Evolutionary conservation across 495 filamentous ascomycete species (phyloP).

Genomic region (Penicillium flavigenum): DNA sequence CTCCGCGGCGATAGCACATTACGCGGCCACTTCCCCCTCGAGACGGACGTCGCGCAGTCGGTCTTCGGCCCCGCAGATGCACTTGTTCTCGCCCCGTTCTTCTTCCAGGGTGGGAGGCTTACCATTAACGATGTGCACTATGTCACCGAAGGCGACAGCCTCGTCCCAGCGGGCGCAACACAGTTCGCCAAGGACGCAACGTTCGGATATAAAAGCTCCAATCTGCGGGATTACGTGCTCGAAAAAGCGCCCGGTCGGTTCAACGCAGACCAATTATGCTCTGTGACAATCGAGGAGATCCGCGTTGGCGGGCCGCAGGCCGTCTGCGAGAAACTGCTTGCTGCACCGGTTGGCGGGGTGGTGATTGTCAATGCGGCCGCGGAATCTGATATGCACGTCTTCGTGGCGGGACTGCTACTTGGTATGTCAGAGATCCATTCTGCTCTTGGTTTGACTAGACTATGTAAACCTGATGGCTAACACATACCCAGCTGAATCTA

Average conservation of each 20-base stretch:
- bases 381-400: conserved; percentile 54
- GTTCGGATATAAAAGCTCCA: conserved; percentile 53
- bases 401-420: conserved; percentile 45
- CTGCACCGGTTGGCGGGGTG: conserved; percentile 35
- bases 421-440: conserved; percentile 22
- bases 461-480: not conserved
- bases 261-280: conserved; percentile 31
- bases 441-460: not conserved
- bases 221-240: conserved; percentile 49
- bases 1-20: conserved; percentile 54
- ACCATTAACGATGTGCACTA: conserved; percentile 57
- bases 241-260: conserved; percentile 49
- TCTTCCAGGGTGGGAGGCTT: conserved; percentile 52
- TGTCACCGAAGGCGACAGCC: conserved; percentile 44
- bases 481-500: conserved; percentile 32
- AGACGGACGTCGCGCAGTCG: conserved; percentile 48
- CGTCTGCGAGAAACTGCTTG: conserved; percentile 41
- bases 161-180: conserved; percentile 49
- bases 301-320: conserved; percentile 37
- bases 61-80: conserved; percentile 46
- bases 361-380: conserved; percentile 53
- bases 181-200: conserved; percentile 54
- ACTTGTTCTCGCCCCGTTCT: conserved; percentile 53
- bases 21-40: conserved; percentile 53
- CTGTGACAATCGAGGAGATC: conserved; percentile 48